Base-by-base conservation (phyloP, 768 basidiomycete genomes). In the Pulveroboletus sp. region DNA sequence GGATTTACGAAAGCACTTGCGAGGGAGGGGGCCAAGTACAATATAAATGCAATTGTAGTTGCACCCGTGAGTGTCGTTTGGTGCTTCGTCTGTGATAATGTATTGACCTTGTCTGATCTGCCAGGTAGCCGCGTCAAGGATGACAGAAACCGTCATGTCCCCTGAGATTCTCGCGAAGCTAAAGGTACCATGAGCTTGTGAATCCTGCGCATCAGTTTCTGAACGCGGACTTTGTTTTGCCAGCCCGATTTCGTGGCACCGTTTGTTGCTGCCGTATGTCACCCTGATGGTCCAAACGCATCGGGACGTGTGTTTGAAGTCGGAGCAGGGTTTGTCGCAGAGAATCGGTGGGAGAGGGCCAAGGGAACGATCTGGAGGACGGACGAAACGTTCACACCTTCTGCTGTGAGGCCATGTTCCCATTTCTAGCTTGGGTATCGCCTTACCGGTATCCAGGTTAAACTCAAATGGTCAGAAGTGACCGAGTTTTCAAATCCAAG, bases 101-200 rank as follows among this genome's bases (percentile, higher is more conserved):
- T 43, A 31, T 35, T 48, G 28, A 54, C 43, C 38, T 21, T 13
- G 11, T 28, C 10, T 13, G 28, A 18, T 30, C 14, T 8, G 2
- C 8, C 24, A 57, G 91, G 84, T 90, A 52, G 95, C 95, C n/a
- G 95, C 94, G 1, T 95, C 93, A 4, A 80, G 81, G 3, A 98
- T 98, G 95, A 96, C 93, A 3, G 93, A 86, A 61, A 96, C 93
- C 0, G 75, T 94, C 58, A 90, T 97, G 88, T 89, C 95, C 8
- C 86, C 88, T 17, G 95, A 97, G 49, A 83, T 96, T 80, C 80
- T 98, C 47, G 85, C 79, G n/a, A 87, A 89, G 60, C 71, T 96
- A 36, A 84, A 85, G 66, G 87, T 86, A 65, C 1, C 43, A 9
- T 10, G 58, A 11, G 6, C 36, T 27, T 18, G 18, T 33, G 39